Percentiles rank a stretch among this genome's conserved stretches.
Evolutionary conservation across 805 yeast species (phyloP).

Genomic region (Ogataea polymorpha): DNA sequence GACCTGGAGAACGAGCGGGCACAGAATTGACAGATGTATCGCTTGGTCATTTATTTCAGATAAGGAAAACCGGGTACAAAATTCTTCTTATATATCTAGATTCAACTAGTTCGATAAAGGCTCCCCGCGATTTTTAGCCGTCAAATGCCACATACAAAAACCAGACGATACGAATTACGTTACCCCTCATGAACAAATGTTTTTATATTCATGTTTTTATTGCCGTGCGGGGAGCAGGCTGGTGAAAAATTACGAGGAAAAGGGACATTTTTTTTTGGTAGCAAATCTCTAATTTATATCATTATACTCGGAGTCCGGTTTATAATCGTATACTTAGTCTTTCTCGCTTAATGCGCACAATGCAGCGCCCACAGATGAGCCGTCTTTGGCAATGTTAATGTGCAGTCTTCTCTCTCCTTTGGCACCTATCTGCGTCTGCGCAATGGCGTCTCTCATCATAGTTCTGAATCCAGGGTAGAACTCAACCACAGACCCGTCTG

Average conservation of each 20-base stretch:
- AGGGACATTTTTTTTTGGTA: not conserved
- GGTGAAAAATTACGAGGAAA: not conserved
- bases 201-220: not conserved
- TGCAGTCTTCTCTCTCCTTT: slow-evolving; percentile 73
- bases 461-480: slow-evolving; percentile 88
- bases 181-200: slow-evolving; percentile 1
- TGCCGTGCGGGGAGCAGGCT: slow-evolving; percentile 5
- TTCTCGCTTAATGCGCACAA: slow-evolving; percentile 61
- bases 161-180: not conserved
- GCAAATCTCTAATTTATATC: not conserved
- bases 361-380: slow-evolving; percentile 97
- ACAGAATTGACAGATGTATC: slow-evolving; percentile 76
- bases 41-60: slow-evolving; percentile 52
- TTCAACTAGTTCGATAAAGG: not conserved
- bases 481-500: slow-evolving; percentile 93
- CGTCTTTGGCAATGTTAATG: slow-evolving; percentile 85
- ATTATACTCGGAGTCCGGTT: slow-evolving; percentile 2
- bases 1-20: slow-evolving; percentile 77
- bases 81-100: slow-evolving; percentile 5
- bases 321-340: not conserved
- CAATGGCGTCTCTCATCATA: slow-evolving; percentile 74
- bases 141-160: slow-evolving; percentile 2
- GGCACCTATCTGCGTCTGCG: slow-evolving; percentile 65
- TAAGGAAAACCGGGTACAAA: slow-evolving; percentile 1
- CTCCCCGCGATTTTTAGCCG: slow-evolving; percentile 13